Evolutionary conservation across 306 rosid species (phyloP), one percentile per base, ranked within the genome.

Genomic region (Astragalus membranaceus): DNA sequence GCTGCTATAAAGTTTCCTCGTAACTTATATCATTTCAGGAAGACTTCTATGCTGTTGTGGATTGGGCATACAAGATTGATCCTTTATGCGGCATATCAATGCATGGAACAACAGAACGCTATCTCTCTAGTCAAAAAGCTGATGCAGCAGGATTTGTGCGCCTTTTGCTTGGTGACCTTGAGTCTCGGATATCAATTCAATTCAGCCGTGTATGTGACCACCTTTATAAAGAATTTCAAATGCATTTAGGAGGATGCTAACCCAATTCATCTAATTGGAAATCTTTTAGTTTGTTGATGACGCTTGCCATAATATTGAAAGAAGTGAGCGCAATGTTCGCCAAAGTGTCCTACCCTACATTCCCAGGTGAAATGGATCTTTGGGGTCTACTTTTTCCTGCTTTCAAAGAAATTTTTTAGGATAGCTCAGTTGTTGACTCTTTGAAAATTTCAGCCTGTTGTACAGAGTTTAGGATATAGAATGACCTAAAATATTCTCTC

Each of bases 101-200:
- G 97, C 95, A 94, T 82, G 99, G 99, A 70, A 84, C 81, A 69
- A 94, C 99, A 17, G 97, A 94, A 83, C 90, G 89, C 59, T 91
- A 87, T 89, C 97, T 94, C 59, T 88, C 96, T 44, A 76, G 96
- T 78, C 97, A 86, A 78, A 91, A 91, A 85, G 92, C 88, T 61
- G 97, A 91, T 79, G 96, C 97, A 58, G 97, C 99, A 48, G 96
- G 97, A 73, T 88, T 87, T 84, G 99, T 94, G 46, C 89, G 91
- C 65, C 81, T 88, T 76, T 67, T 94, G 87, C 97, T 94, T 64
- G 97, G 86, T 58, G 97, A 91, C 73, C 73, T 94, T 42, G 99
- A 91, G 82, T 78, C 89, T 8, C 87, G 92, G 68, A 84, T 94
- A 77, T 94, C 97, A 29, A 70, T 73, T 74, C 95, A 83, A 69